Base-by-base conservation (phyloP, 2,329 filamentous ascomycete species). In the Beauveria scarabaeidicola region DNA sequence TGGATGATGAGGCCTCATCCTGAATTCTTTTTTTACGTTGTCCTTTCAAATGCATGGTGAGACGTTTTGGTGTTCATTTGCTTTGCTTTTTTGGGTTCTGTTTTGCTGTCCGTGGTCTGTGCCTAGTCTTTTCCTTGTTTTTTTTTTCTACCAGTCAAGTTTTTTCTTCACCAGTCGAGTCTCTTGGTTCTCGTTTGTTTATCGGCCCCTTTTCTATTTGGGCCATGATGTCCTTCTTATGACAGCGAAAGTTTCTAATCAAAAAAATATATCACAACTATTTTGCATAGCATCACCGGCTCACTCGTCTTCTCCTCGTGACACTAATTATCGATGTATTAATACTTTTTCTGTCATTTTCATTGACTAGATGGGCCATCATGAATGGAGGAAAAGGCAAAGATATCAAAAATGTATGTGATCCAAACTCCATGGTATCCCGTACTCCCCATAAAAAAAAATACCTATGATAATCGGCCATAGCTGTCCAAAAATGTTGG, bases 221-320 rank as follows among this genome's bases (percentile, higher is more conserved):
- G 47, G 55, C 52, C 36, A 52, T 60, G 43, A 60, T 19, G 5
- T 51, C 44, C 27, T 32, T 41, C 27, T 51, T 23, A 58, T 25
- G 23, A 58, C 38, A 58, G 56, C 56, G 56, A 52, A 48, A 58
- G 44, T 52, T 23, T 52, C 23, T 44, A 58, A 44, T 58, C 29
- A 36, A 54, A 29, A 46, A 58, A 58, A 58, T 44, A 56, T 48
- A 50, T 11, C 29, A 58, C 48, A 59, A 59, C 38, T 21, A 48
- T 56, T 48, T 23, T 40, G 43, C 29, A 48, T 40, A 56, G 36
- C 25, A 29, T 19, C 13, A 5, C 32, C 32, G 13, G 4, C 15
- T 43, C 23, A 43, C 13, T 8, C 9, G 21, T 40, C 19, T 13
- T 5, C 5, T 27, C 15, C 5, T 21, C 13, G 17, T 41, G 32